Percentiles rank a stretch among this genome's conserved stretches.
Evolutionary conservation across 2,329 filamentous ascomycete genomes (phyloP).

Genomic region (Alternaria dauci): DNA sequence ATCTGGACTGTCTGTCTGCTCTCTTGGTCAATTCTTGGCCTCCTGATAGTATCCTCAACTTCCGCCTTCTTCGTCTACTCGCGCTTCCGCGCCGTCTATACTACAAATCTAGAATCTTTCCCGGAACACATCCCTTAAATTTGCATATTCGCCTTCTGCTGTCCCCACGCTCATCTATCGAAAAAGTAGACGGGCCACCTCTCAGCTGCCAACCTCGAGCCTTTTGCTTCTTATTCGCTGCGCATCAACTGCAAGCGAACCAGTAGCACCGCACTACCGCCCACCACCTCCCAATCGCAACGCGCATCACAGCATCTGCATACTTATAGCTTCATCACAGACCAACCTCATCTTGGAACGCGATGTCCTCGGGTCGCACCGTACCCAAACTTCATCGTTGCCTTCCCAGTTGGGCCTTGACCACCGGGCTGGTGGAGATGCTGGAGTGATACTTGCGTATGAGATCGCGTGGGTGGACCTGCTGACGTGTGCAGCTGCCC

Average conservation of each 20-base stretch:
- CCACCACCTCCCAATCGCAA: constrained; percentile 37
- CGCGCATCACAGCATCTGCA: constrained; percentile 30
- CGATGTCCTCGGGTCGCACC: constrained; percentile 22
- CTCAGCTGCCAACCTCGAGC: constrained; percentile 21
- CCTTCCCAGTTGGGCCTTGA: constrained; percentile 20
- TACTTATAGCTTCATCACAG: constrained; percentile 18
- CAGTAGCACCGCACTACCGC: constrained; percentile 34
- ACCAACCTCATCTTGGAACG: constrained; percentile 17
- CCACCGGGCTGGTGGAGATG: constrained; percentile 29
- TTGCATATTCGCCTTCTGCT: constrained; percentile 29
- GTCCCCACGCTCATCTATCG: constrained; percentile 19
- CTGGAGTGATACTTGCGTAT: constrained; percentile 31
- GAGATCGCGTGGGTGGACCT: constrained; percentile 25
- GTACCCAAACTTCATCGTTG: constrained; percentile 13
- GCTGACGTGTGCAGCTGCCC: constrained; percentile 37
- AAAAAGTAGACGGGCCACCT: constrained; percentile 15
- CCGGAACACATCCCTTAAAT: constrained; percentile 29
- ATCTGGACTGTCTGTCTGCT: not conserved
- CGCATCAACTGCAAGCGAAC: constrained; percentile 35
- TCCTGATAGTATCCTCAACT: not conserved
- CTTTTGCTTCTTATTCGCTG: constrained; percentile 37
- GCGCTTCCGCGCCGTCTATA: not conserved
- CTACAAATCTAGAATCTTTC: not conserved
- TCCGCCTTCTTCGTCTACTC: not conserved
- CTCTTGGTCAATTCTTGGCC: not conserved